Evolutionary conservation across 2,329 filamentous ascomycete species (phyloP).

Genomic region (Colletotrichum tabaci): DNA sequence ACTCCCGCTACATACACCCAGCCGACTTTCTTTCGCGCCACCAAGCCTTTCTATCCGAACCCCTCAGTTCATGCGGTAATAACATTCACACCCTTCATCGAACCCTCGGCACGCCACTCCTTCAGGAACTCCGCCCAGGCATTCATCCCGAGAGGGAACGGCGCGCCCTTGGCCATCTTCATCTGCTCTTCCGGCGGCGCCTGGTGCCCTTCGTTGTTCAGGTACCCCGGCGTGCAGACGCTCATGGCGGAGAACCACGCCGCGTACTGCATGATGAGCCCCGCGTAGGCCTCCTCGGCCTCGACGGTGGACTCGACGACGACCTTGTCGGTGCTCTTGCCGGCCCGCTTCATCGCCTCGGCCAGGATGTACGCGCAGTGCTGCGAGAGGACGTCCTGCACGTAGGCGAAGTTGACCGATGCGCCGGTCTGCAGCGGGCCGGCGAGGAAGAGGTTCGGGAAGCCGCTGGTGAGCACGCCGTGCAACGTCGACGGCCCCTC

Average conservation of each 20-base stretch:
- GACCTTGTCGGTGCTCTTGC: constrained; percentile 37
- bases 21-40: neutral
- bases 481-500: constrained; percentile 66
- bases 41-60: neutral
- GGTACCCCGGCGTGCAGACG: constrained; percentile 70
- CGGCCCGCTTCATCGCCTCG: constrained; percentile 45
- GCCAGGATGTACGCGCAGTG: constrained; percentile 60
- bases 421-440: constrained; percentile 59
- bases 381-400: constrained; percentile 52
- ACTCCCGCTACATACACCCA: neutral
- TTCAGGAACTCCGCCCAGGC: constrained; percentile 49
- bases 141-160: constrained; percentile 51
- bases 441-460: constrained; percentile 70
- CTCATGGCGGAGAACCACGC: constrained; percentile 56
- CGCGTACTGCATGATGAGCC: constrained; percentile 56
- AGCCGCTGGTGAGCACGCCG: constrained; percentile 62
- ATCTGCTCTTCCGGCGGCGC: constrained; percentile 49
- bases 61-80: neutral
- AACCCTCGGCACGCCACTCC: constrained; percentile 50
- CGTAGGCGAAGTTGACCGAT: constrained; percentile 56
- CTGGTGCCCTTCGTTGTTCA: constrained; percentile 62
- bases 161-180: constrained; percentile 50
- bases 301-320: constrained; percentile 60
- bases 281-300: constrained; percentile 64
- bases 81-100: constrained; percentile 45